Evolutionary conservation across 1,139 yeast species (phyloP), one percentile per base, ranked within the genome.

Genomic region (Meyerozyma carpophila): DNA sequence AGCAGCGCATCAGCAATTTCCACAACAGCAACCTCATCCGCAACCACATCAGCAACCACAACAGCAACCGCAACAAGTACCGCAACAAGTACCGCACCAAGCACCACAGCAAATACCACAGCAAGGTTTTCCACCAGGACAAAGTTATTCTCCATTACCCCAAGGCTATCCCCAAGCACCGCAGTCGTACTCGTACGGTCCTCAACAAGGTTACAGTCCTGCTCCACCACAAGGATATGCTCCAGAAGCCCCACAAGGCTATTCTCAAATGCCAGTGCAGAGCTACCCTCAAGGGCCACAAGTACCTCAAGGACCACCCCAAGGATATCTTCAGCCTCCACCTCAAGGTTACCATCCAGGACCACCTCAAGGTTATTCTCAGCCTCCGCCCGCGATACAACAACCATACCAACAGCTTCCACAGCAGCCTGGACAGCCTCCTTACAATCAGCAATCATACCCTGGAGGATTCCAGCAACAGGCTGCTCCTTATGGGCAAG

Each of bases 221-320:
- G 24, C 24, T 21, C 24, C 24, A 21, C 24, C 24, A 5, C 24
- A 21, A 21, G 24, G 24, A 21, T 21, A 21, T 21, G 24, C 24
- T 5, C 24, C 24, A 21, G 38, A 16, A 27, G 37, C 18, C 21
- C 26, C 6, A 21, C 38, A 24, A 32, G 21, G 32, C 29, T 27
- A 28, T 36, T 26, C 29, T 31, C 43, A 21, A n/a, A 29, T 34
- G 21, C 40, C 36, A 24, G 25, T 36, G n/a, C 36, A 36, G 34
- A 41, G 16, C 8, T 36, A 41, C 27, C 36, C 36, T 21, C 32
- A 32, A 4, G 45, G 44, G 24, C 56, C 49, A 36, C 49, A 42
- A 8, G 31, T 52, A 49, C 31, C 47, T 2, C 53, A 51, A 38
- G 52, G 49, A 37, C 50, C 47, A 32, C 48, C 50, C 28, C 53